A percentile compares a stretch with the other conserved stretches of the same genome.
Evolutionary conservation across 2,329 filamentous ascomycete genomes (phyloP).

Genomic region (Aspergillus chevalieri): DNA sequence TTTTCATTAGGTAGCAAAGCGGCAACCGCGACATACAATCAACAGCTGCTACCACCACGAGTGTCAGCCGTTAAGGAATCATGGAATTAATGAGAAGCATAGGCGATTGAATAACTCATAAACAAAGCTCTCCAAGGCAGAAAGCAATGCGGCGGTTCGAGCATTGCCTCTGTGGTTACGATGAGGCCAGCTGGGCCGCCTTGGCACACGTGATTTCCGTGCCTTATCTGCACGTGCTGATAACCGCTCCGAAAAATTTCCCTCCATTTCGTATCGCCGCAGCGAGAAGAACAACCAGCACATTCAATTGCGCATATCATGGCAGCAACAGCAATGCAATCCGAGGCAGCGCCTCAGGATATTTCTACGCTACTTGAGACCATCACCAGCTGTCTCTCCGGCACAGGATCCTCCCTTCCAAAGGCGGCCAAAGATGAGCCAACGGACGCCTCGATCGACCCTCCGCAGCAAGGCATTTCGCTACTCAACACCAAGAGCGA

Average conservation of each 20-base stretch:
- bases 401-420: conserved; percentile 31
- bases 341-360: conserved; percentile 17
- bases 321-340: conserved; percentile 17
- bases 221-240: conserved; percentile 18
- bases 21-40: conserved; percentile 11
- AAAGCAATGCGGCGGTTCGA: neutral
- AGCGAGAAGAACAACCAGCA: neutral
- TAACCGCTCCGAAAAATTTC: conserved; percentile 18
- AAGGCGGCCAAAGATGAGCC: conserved; percentile 20
- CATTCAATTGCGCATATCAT: conserved; percentile 11
- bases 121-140: neutral
- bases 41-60: conserved; percentile 14
- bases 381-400: conserved; percentile 29
- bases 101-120: neutral
- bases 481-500: conserved; percentile 95
- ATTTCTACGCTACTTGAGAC: conserved; percentile 28
- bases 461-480: conserved; percentile 83
- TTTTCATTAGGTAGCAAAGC: neutral
- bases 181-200: conserved; percentile 13
- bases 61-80: conserved; percentile 5
- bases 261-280: conserved; percentile 4
- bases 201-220: conserved; percentile 13
- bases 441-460: conserved; percentile 63
- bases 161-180: neutral
- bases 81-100: conserved; percentile 3